Base-by-base conservation (phyloP, 2,329 filamentous ascomycete genomes). In the Exserohilum rostratum region DNA sequence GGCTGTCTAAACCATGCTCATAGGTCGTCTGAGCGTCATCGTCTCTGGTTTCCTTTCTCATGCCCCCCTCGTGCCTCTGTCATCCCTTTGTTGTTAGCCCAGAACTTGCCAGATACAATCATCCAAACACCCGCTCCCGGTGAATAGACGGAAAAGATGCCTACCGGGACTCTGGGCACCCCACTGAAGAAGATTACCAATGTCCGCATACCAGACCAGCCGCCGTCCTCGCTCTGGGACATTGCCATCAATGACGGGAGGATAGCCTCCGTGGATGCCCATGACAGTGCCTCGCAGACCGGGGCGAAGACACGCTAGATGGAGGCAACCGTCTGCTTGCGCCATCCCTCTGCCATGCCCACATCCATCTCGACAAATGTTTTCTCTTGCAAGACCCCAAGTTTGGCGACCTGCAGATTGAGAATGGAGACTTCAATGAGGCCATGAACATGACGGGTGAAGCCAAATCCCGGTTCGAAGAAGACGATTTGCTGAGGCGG, bases 351-450 rank as follows among this genome's bases (percentile, higher is more conserved):
- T 90, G 87, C 61, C 89, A 91, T 66, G 87, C 88, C 6, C 88
- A 91, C 61, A 84, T 91, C 46, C 89, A 91, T 66, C 79, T 91
- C 25, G 89, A 91, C 72, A 88, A 88, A 66, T 81, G 84, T 34
- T 88, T 84, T 61, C 73, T 88, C 25, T 77, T 88, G 9, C 84
- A 79, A 17, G 79, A 85, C 60, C 80, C 83, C 4, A 82, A 80
- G 64, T 89, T 87, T 71, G 76, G 80, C 2, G 82, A 88, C 61
- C 77, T 90, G 12, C 79, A 84, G 34, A 85, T 88, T 13, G 68
- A 79, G 42, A 77, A 78, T 3, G 88, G 89, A 37, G 81, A 84
- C 30, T 90, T 91, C 70, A 69, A 77, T 0, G 88, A 91, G 74
- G 89, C 89, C 6, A 80, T 90, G 67, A 66, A 75, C 13, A 72